Conservation (phyloP, 202 grass and related monocot species). For the Bolboschoenoplectus hybrid region DNA sequence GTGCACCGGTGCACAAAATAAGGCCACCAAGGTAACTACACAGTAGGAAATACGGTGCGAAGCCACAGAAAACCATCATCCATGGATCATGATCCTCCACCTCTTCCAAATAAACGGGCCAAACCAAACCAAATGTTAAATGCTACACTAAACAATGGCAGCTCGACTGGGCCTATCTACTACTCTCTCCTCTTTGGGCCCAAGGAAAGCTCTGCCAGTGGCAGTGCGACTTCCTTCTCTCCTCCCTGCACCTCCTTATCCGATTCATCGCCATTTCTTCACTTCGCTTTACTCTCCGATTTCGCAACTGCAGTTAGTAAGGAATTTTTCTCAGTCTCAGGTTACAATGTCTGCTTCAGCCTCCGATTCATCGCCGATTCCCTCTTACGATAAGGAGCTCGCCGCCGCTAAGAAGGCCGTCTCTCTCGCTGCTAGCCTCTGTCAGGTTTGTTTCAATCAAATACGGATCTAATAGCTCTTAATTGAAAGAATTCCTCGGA, state of each 20-base stretch:
- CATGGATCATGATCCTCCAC: too few species aligned
- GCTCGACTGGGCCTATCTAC: conserved; percentile 27
- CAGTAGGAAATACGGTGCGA: not conserved
- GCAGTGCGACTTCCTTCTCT: conserved; percentile 27
- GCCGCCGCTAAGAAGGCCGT: conserved; percentile 89
- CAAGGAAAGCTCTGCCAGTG: not conserved
- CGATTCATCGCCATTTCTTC: conserved; percentile 4
- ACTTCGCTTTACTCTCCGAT: not conserved
- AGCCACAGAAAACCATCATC: not conserved
- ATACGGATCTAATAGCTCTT: not conserved
- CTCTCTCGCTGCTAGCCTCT: conserved; percentile 73
- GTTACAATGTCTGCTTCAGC: conserved; percentile 40
- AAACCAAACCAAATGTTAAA: not conserved
- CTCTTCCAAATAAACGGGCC: conserved; percentile 26
- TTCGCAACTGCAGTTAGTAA: not conserved
- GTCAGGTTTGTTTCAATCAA: conserved; percentile 50
- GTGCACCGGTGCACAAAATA: not conserved
- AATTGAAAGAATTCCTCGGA: not conserved
- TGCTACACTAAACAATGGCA: conserved; percentile 17
- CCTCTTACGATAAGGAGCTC: conserved; percentile 73
- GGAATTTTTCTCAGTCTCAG: not conserved
- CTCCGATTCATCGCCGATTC: conserved; percentile 20
- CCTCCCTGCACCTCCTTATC: not conserved
- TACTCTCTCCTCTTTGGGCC: not conserved
- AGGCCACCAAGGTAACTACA: not conserved